Base-by-base conservation (phyloP, 164 flowering plant species). In the Magnolia changhungtana region DNA sequence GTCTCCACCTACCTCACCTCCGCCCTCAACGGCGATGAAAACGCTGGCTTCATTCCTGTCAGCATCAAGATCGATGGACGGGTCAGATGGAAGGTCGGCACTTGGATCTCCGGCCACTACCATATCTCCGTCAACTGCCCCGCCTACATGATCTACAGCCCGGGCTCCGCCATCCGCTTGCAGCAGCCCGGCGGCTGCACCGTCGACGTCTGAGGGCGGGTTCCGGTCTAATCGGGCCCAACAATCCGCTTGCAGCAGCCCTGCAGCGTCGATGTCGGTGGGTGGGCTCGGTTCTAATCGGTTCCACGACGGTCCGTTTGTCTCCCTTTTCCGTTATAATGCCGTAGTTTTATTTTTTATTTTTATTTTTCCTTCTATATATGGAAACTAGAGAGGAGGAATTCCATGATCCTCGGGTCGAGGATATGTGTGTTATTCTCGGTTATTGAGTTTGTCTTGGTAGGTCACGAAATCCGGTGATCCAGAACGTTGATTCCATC, bases 71-170 rank as follows among this genome's bases (percentile, higher is more conserved):
- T 74, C 55, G 74, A 69, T 52, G 80, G 80, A n/a, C 76, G 73
- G 50, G 27, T 78, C 29, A 52, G 74, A 45, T 78, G 80, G 80
- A 73, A 78, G 74, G 80, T 78, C 11, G 80, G 80, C 16, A 69
- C 63, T 7, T 78, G 80, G 80, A 74, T 52, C 50, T 78, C 80
- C 9, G 77, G 80, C 50, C 73, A 24, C 16, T 78, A 78, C 63
- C 72, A 69, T 45, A 2, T 78, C 77, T 8, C 63, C 31, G 80
- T 78, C 68, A 68, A 59, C 19, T 78, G 80, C 50, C 67, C 72
- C 1, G 80, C 80, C 8, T 78, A 67, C 27, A n/a, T 74, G 27
- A 18, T 52, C 23, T 18, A 74, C 50, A 50, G 37, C 61, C 19
- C 72, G 55, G 18, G 5, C 20, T 23, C 18, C 50, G n/a, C 19